These are phyloP conservation scores for Penicillium lividum DNA, from an alignment of 495 filamentous ascomycete genomes.

Conservation along the genomic window DNA sequence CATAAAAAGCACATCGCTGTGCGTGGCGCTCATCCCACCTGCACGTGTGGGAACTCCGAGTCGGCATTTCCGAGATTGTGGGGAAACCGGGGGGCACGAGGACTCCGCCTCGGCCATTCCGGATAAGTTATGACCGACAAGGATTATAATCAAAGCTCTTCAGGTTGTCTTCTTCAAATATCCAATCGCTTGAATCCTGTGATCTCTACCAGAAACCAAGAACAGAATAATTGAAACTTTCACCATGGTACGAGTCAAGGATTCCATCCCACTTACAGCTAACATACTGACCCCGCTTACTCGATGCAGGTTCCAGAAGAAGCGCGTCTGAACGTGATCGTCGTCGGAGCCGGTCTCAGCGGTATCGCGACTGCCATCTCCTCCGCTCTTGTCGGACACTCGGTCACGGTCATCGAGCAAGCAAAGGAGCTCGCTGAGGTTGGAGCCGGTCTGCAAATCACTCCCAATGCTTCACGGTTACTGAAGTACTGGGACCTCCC, in stretches of 20 bases:
- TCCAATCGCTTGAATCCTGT: not conserved
- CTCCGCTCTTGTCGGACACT: constrained; percentile 58
- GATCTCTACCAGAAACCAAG: not conserved
- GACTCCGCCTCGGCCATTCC: not conserved
- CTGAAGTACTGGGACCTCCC: constrained; percentile 56
- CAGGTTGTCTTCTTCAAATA: not conserved
- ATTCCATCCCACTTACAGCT: not conserved
- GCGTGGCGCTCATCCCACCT: not conserved
- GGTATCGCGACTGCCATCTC: constrained; percentile 67
- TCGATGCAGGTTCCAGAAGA: constrained; percentile 23
- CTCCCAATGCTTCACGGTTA: constrained; percentile 57
- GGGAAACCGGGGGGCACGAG: not conserved
- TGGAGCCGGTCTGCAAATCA: constrained; percentile 57
- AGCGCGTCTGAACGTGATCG: constrained; percentile 30
- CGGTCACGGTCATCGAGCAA: constrained; percentile 61
- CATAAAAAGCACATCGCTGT: not conserved
- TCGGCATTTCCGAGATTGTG: not conserved
- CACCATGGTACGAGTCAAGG: not conserved
- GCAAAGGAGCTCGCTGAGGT: constrained; percentile 60
- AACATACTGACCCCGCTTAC: not conserved
- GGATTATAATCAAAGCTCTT: not conserved
- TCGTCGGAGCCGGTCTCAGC: constrained; percentile 53
- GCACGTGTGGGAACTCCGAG: not conserved
- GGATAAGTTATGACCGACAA: not conserved
- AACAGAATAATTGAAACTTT: not conserved